Evolutionary conservation across 805 yeast species (phyloP).

Genomic region (Saccharomycopsis javanensis): DNA sequence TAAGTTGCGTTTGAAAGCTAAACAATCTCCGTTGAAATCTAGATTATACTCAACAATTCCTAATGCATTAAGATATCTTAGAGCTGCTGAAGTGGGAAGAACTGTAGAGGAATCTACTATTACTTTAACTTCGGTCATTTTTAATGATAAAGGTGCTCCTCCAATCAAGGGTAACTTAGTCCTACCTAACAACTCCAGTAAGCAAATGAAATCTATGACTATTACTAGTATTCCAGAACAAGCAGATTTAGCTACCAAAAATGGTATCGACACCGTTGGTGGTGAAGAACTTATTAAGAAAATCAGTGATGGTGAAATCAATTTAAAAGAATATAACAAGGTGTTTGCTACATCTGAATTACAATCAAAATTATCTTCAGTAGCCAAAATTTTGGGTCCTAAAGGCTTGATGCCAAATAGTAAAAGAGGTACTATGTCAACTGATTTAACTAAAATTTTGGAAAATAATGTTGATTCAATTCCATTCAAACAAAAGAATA

Average conservation of each 20-base stretch:
- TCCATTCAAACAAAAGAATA: conserved; percentile 68
- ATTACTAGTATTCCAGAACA: conserved; percentile 51
- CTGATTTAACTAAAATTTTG: conserved; percentile 49
- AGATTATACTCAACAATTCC: conserved; percentile 68
- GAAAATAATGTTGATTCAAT: conserved; percentile 51
- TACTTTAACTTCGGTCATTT: conserved; percentile 51
- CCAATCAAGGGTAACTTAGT: conserved; percentile 62
- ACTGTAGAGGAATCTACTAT: conserved; percentile 63
- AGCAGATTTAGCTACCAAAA: conserved; percentile 41
- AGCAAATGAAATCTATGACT: conserved; percentile 54
- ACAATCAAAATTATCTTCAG: conserved; percentile 43
- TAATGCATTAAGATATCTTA: conserved; percentile 61
- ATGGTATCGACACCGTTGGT: conserved; percentile 62
- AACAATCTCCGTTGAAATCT: conserved; percentile 33
- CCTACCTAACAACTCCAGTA: conserved; percentile 59
- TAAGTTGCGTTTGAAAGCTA: conserved; percentile 30
- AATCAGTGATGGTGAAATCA: conserved; percentile 44
- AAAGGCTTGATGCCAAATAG: conserved; percentile 80
- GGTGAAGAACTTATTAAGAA: conserved; percentile 59
- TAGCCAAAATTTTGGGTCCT: conserved; percentile 83
- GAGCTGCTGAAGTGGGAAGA: conserved; percentile 89
- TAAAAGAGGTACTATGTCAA: conserved; percentile 77
- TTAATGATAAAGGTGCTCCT: conserved; percentile 68
- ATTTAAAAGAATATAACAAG: conserved; percentile 50
- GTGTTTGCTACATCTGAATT: conserved; percentile 83